A percentile compares a stretch with the other conserved stretches of the same genome.
phyloP scores from a whole-genome alignment of 306 rosid genomes.

The Amphicarpaea edgeworthii region DNA sequence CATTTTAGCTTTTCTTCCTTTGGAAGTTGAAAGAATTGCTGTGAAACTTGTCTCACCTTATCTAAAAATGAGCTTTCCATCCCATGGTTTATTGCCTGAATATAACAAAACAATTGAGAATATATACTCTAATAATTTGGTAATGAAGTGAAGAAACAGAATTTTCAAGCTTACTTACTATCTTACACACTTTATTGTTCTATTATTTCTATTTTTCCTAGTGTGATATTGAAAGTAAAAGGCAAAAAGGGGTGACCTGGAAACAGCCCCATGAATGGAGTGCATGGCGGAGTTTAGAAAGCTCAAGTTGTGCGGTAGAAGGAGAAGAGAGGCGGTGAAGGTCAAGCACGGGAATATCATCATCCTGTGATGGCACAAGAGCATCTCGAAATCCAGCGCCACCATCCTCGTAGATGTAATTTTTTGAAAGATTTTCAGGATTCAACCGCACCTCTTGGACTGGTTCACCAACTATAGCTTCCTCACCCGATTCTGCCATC shows the following conservation, averaged over 20 bases:
- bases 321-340: constrained; percentile 44
- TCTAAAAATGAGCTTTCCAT: constrained; percentile 45
- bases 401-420: constrained; percentile 42
- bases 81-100: constrained; percentile 62
- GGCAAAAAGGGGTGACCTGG: constrained; percentile 45
- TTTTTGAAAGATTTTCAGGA: constrained; percentile 47
- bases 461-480: constrained; percentile 15
- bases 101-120: not conserved
- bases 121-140: not conserved
- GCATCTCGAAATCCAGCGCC: constrained; percentile 44
- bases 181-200: not conserved
- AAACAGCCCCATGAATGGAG: constrained; percentile 55
- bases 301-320: constrained; percentile 29
- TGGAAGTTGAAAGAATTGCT: constrained; percentile 58
- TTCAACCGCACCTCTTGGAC: constrained; percentile 51
- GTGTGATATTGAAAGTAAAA: too few relatives aligned
- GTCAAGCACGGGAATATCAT: constrained; percentile 52
- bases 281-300: constrained; percentile 37
- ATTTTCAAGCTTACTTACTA: not conserved
- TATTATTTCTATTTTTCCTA: too few relatives aligned
- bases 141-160: not conserved
- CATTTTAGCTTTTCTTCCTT: constrained; percentile 59
- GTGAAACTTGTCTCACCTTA: constrained; percentile 46
- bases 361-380: constrained; percentile 32
- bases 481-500: constrained; percentile 40